These are phyloP conservation scores for Salix udensis DNA, from an alignment of 345 rosid genomes.

Conservation along the genomic window DNA sequence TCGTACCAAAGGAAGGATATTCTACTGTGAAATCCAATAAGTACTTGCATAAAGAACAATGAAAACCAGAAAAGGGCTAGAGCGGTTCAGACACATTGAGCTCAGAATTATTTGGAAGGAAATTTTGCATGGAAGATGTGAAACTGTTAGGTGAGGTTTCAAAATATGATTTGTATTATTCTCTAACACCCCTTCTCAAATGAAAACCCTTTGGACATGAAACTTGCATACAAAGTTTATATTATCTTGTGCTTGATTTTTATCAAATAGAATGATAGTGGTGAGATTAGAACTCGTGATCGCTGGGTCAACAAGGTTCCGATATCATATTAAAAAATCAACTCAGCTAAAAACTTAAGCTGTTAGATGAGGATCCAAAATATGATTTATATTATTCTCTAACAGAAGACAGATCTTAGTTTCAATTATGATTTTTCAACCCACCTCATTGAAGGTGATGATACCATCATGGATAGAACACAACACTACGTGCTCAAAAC, in stretches of 20 bases:
- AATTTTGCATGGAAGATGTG: neutral
- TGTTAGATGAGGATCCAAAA: accelerated
- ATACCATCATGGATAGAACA: neutral
- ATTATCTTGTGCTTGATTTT: too few relatives aligned
- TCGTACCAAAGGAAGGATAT: neutral
- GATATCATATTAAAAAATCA: too few relatives aligned
- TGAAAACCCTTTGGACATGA: too few relatives aligned
- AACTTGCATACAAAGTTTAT: too few relatives aligned
- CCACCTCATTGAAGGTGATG: neutral
- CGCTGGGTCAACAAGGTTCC: too few relatives aligned
- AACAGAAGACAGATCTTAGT: neutral
- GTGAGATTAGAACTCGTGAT: too few relatives aligned
- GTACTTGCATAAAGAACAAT: neutral
- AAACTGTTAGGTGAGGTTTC: too few relatives aligned
- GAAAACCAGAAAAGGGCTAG: neutral
- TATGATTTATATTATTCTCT: too few relatives aligned
- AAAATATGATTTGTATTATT: too few relatives aligned
- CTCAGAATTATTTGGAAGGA: neutral
- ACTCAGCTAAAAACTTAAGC: too few relatives aligned
- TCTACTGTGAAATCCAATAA: neutral
- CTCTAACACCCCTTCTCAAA: too few relatives aligned
- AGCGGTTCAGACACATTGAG: neutral
- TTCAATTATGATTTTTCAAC: neutral
- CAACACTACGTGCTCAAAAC: neutral
- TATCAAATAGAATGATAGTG: too few relatives aligned